Conservation (phyloP, 2,329 filamentous ascomycete genomes). For the Apiospora malaysiana region DNA sequence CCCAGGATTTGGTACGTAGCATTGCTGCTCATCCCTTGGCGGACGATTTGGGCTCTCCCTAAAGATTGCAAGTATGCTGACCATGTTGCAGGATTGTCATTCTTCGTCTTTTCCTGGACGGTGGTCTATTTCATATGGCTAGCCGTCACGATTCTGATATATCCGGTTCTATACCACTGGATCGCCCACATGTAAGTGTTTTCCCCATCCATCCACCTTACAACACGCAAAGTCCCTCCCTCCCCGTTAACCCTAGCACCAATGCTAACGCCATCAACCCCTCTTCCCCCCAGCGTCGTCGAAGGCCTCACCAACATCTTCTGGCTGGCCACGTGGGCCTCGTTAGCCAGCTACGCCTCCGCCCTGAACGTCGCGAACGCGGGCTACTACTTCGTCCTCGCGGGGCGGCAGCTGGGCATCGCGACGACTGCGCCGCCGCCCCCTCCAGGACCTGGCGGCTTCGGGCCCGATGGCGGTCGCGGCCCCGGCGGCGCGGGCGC, state of each 20-base stretch:
- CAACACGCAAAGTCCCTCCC: neutral
- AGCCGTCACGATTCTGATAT: neutral
- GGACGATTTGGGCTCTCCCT: neutral
- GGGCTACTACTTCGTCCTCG: constrained; percentile 2
- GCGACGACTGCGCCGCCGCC: neutral
- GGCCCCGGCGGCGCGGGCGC: neutral
- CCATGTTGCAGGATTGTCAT: neutral
- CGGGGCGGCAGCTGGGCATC: neutral
- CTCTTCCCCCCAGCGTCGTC: neutral
- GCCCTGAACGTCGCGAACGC: neutral
- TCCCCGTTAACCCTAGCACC: neutral
- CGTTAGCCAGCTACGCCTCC: constrained; percentile 9
- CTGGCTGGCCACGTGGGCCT: constrained; percentile 18
- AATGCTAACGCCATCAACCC: neutral
- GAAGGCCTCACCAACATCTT: constrained; percentile 17
- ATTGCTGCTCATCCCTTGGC: neutral
- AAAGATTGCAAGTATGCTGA: neutral
- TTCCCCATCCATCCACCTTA: neutral
- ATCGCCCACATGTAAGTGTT: constrained; percentile 17
- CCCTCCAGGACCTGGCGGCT: neutral
- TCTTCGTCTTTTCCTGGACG: constrained; percentile 19
- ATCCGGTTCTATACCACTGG: constrained; percentile 16
- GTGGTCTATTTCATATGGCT: constrained; percentile 17
- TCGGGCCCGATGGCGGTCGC: neutral
- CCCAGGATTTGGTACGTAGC: constrained; percentile 14